Base-by-base conservation (phyloP, 345 rosid species). In the Salix arbutifolia region DNA sequence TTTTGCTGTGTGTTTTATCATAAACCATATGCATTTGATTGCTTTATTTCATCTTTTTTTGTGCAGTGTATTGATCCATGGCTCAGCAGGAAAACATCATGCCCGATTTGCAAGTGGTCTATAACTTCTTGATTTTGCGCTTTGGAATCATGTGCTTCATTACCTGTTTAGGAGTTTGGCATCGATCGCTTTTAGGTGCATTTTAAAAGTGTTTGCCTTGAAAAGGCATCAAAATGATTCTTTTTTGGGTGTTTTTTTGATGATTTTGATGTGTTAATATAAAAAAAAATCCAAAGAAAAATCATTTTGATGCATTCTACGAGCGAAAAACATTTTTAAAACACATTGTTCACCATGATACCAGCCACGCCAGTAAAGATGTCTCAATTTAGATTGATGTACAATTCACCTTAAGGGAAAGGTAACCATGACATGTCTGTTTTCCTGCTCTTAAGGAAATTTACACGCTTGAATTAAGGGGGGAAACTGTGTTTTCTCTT, bases 41-140 rank as follows among this genome's bases (percentile, higher is more conserved):
- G 25, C 62, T 64, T 65, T 11, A 26, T 61, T 53, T 48, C 13
- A 5, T 25, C 56, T 16, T 25, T 26, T 40, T 52, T 76, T 68
- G 30, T 84, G 83, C 90, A 96, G 99, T 96, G 99, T 76, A 96
- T 96, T 77, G 97, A 93, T 90, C 96, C 89, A 28, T 96, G 98
- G 99, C 94, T 96, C 69, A 78, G 85, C 82, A 86, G 94, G 86
- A 90, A 81, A 79, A 80, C 87, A 30, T 87, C 89, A 11, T 96
- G 99, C 83, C 98, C 99, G 6, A 89, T 96, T 83, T 96, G 99
- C 88, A 92, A 92, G 85, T 90, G 85, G 52, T 89, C 94, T 3
- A 81, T 90, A n/a, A 81, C 90, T 67, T 91, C 28, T 23, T 58
- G 28, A 56, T 56, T 56, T 56, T 56, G 62, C 10, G 14, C 52